Percentiles rank a stretch among this genome's conserved stretches.
These are phyloP conservation scores for Paxillus ammoniavirescens DNA, from an alignment of 768 basidiomycete species.

Conservation along the genomic window DNA sequence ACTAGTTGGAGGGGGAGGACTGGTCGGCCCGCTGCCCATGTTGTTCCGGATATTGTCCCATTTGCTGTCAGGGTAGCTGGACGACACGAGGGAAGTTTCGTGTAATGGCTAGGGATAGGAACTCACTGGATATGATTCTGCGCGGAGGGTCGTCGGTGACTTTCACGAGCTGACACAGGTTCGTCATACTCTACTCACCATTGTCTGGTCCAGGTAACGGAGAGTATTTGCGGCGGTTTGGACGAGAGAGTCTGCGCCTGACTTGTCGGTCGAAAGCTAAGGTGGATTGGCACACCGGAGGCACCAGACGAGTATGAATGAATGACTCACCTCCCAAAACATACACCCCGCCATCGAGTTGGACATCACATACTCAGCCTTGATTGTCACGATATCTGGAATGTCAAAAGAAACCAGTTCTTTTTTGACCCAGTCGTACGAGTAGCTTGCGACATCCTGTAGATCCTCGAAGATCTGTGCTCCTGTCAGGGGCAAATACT, in stretches of 20 bases:
- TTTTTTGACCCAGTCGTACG: slow-evolving; percentile 63
- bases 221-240: slow-evolving; percentile 44
- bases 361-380: slow-evolving; percentile 63
- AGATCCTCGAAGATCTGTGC: slow-evolving; percentile 65
- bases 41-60: slow-evolving; percentile 70
- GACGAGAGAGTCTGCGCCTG: slow-evolving; percentile 58
- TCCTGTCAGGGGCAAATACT: slow-evolving; percentile 61
- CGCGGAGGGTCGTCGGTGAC: background rate
- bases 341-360: slow-evolving; percentile 66
- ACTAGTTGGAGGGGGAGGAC: slow-evolving; percentile 21
- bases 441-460: slow-evolving; percentile 72
- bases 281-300: background rate
- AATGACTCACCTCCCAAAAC: slow-evolving; percentile 60
- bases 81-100: background rate
- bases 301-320: background rate
- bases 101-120: background rate
- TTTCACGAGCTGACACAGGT: background rate
- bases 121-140: slow-evolving; percentile 60
- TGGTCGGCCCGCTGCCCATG: slow-evolving; percentile 42
- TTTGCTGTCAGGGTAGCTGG: slow-evolving; percentile 63
- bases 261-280: slow-evolving; percentile 59
- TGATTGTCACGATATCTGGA: slow-evolving; percentile 61
- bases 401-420: slow-evolving; percentile 80
- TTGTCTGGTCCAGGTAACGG: slow-evolving; percentile 56
- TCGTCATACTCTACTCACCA: slow-evolving; percentile 18